Percentiles rank a stretch among this genome's conserved stretches.
These are phyloP conservation scores for Phytopythium oedochilum DNA, from an alignment of 352 stramenopile species.

Conservation along the genomic window DNA sequence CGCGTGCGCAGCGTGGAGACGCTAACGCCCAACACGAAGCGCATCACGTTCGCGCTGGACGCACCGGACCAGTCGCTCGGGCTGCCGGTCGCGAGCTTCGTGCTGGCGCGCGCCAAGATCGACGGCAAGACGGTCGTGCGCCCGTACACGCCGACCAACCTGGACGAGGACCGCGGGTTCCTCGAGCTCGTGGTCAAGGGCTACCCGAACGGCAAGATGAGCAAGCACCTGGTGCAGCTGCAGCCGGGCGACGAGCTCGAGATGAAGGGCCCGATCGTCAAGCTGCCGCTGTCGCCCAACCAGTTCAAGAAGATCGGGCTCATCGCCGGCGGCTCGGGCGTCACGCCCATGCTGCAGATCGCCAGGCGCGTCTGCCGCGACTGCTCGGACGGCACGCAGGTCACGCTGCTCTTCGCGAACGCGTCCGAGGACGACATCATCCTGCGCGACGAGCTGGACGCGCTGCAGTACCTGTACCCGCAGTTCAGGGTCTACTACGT, in stretches of 20 bases:
- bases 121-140: slow-evolving; percentile 74
- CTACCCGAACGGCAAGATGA: slow-evolving; percentile 82
- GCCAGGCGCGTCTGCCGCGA: slow-evolving; percentile 83
- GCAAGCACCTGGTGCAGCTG: slow-evolving; percentile 82
- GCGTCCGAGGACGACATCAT: slow-evolving; percentile 87
- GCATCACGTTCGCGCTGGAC: slow-evolving; percentile 65
- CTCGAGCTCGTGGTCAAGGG: slow-evolving; percentile 89
- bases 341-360: slow-evolving; percentile 90
- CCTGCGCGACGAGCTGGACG: slow-evolving; percentile 81
- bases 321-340: slow-evolving; percentile 87
- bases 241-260: slow-evolving; percentile 83
- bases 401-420: slow-evolving; percentile 86
- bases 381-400: slow-evolving; percentile 76
- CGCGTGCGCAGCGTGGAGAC: slow-evolving; percentile 64
- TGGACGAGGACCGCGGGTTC: slow-evolving; percentile 80
- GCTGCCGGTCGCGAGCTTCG: slow-evolving; percentile 42
- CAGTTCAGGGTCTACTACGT: slow-evolving; percentile 75
- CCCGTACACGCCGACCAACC: slow-evolving; percentile 87
- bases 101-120: slow-evolving; percentile 66
- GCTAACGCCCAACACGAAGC: slow-evolving; percentile 78
- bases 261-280: slow-evolving; percentile 88
- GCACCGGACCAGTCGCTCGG: slow-evolving; percentile 60
- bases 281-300: slow-evolving; percentile 87
- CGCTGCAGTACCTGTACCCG: slow-evolving; percentile 76
- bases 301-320: slow-evolving; percentile 87